Conservation (phyloP, 306 rosid genomes). For the Prunus padus region DNA sequence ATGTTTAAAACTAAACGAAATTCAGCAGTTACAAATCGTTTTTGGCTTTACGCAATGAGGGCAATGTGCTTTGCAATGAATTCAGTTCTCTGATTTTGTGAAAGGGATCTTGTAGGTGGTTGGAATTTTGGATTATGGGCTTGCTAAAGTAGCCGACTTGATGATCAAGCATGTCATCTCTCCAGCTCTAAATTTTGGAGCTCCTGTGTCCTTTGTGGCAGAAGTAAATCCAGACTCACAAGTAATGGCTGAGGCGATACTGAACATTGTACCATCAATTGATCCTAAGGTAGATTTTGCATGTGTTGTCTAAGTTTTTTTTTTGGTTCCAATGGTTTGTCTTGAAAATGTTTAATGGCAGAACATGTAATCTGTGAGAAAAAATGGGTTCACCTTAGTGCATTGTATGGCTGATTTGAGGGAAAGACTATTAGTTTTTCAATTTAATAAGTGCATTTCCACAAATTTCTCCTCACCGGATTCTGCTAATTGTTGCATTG, state of each 20-base stretch:
- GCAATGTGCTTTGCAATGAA: not conserved
- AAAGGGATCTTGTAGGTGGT: constrained; percentile 45
- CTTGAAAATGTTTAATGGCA: not conserved
- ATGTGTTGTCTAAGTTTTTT: constrained; percentile 8
- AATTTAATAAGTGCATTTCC: not conserved
- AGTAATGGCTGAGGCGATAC: constrained; percentile 32
- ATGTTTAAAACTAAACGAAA: not conserved
- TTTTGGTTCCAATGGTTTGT: not conserved
- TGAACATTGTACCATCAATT: constrained; percentile 52
- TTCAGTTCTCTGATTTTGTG: constrained; percentile 1
- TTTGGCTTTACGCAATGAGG: not conserved
- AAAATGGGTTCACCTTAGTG: not conserved
- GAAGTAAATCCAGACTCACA: constrained; percentile 48
- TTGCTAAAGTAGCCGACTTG: constrained; percentile 86
- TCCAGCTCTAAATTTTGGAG: constrained; percentile 52
- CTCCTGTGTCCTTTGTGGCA: constrained; percentile 53
- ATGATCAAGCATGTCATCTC: constrained; percentile 62
- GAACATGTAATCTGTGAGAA: not conserved
- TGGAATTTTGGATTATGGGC: constrained; percentile 85
- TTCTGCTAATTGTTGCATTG: constrained; percentile 17
- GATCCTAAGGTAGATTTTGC: constrained; percentile 52
- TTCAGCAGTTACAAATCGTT: not conserved
- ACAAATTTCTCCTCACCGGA: not conserved
- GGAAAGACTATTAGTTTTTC: not conserved
- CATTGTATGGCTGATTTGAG: not conserved